Evolutionary conservation across 2,329 filamentous ascomycete species (phyloP), one percentile per base, ranked within the genome.

Genomic region (Exophiala xenobiotica): DNA sequence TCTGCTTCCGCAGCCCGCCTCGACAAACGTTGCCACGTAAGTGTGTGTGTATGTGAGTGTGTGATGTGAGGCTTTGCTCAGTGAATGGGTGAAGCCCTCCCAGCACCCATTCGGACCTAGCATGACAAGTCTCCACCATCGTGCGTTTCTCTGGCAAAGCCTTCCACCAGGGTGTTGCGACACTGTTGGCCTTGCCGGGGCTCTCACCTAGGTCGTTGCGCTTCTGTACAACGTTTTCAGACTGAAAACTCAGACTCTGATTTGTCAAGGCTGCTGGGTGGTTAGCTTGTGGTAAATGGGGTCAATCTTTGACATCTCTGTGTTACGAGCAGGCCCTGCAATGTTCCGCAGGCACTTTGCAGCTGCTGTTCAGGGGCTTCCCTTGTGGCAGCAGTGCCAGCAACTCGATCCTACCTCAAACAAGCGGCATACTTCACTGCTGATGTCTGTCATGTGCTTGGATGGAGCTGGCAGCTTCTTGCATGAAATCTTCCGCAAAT

Each of bases 231-330:
- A 58, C 55, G 7, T 26, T 27, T 35, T 33, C 12, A 19, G 43
- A 45, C 42, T 31, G 38, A 19, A 44, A 53, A 49, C 42, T 49
- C 45, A 37, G 8, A 14, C 40, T 55, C 52, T 53, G 46, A 58
- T 58, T 58, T 58, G 55, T 58, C 55, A 58, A 20, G 20, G 37
- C 22, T 27, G 35, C 43, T 49, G 42, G 16, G 26, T 20, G 19
- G 22, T 35, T 40, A 27, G 23, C 24, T 43, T 40, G 31, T 35
- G 37, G 49, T 38, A 37, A 26, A 43, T 38, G 55, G 49, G 43
- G 49, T 38, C 44, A 46, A 51, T 48, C 46, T 58, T 53, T 50
- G 52, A 55, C 51, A 58, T 58, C 49, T 55, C 35, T 53, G 55
- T 58, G 49, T 33, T 9, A 55, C 55, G 20, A 45, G 14, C 23